Conservation (phyloP, 257 asterid species). For the Nicotiana undulata region DNA sequence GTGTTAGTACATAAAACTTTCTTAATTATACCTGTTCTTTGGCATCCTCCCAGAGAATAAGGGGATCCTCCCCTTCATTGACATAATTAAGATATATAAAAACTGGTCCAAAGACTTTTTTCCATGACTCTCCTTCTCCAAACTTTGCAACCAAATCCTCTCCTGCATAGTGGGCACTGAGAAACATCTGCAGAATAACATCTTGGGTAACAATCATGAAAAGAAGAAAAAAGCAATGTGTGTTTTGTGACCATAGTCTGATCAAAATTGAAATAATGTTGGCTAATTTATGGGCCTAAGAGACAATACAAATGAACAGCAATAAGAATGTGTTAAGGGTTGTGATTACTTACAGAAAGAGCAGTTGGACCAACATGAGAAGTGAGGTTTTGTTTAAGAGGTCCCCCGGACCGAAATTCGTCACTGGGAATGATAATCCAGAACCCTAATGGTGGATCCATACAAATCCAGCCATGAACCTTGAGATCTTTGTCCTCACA, state of each 20-base stretch:
- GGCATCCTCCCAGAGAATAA: slow-evolving; percentile 57
- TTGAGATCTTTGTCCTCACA: slow-evolving; percentile 52
- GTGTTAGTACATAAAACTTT: background rate
- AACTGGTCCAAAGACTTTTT: slow-evolving; percentile 74
- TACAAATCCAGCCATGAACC: slow-evolving; percentile 82
- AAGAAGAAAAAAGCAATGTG: no score
- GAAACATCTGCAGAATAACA: slow-evolving; percentile 33
- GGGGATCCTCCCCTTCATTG: slow-evolving; percentile 29
- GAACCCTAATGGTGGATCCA: slow-evolving; percentile 70
- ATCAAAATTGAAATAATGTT: no score
- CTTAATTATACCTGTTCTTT: slow-evolving; percentile 39
- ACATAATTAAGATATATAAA: slow-evolving; percentile 50
- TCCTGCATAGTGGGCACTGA: slow-evolving; percentile 58
- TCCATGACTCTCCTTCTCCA: slow-evolving; percentile 54
- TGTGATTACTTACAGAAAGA: slow-evolving; percentile 47
- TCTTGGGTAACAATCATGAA: background rate
- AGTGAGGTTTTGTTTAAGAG: slow-evolving; percentile 64
- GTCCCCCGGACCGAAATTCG: slow-evolving; percentile 79
- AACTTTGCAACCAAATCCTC: slow-evolving; percentile 49
- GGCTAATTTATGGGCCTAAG: no score
- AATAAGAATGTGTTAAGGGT: no score
- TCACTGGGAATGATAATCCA: slow-evolving; percentile 74
- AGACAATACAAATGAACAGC: no score
- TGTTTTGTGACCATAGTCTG: no score
- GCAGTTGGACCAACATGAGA: slow-evolving; percentile 74